Percentiles rank a stretch among this genome's conserved stretches.
phyloP scores from a whole-genome alignment of 2,329 filamentous ascomycete genomes.

The Anisogramma anomala region DNA sequence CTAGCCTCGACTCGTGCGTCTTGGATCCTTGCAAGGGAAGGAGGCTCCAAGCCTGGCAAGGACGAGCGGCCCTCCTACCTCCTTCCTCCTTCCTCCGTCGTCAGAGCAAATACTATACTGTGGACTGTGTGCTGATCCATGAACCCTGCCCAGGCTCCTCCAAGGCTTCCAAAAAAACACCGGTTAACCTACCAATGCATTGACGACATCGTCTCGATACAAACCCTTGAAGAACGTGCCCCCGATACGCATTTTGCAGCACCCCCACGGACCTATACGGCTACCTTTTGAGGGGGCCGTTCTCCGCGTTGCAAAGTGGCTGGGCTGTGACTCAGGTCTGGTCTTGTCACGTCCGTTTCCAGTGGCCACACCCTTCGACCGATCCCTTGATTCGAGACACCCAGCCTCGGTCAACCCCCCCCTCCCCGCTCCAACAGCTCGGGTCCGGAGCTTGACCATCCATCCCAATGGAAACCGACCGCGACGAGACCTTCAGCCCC shows the following conservation, averaged over 20 bases:
- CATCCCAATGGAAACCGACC: slow-evolving; percentile 14
- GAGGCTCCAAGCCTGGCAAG: too few relatives aligned
- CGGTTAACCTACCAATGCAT: not conserved
- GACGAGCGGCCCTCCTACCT: too few relatives aligned
- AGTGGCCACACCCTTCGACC: slow-evolving; percentile 2
- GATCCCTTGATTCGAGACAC: slow-evolving; percentile 1
- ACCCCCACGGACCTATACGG: too few relatives aligned
- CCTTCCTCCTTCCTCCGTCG: too few relatives aligned
- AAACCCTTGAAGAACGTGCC: too few relatives aligned
- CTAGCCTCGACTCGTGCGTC: too few relatives aligned
- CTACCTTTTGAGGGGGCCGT: too few relatives aligned
- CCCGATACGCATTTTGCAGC: too few relatives aligned
- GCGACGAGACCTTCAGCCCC: slow-evolving; percentile 4
- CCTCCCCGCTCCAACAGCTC: too few relatives aligned
- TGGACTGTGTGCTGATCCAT: slow-evolving; percentile 1
- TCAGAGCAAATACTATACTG: too few relatives aligned
- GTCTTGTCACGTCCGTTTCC: slow-evolving; percentile 9
- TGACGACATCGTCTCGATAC: slow-evolving; percentile 2
- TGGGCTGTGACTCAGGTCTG: not conserved
- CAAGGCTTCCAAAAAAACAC: not conserved
- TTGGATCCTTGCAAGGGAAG: too few relatives aligned
- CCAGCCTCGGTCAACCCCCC: not conserved
- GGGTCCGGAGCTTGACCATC: slow-evolving; percentile 7
- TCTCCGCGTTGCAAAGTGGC: too few relatives aligned
- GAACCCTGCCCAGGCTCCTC: not conserved